Evolutionary conservation across 805 yeast genomes (phyloP), one percentile per base, ranked within the genome.

Genomic region (Candida parachauliodes): DNA sequence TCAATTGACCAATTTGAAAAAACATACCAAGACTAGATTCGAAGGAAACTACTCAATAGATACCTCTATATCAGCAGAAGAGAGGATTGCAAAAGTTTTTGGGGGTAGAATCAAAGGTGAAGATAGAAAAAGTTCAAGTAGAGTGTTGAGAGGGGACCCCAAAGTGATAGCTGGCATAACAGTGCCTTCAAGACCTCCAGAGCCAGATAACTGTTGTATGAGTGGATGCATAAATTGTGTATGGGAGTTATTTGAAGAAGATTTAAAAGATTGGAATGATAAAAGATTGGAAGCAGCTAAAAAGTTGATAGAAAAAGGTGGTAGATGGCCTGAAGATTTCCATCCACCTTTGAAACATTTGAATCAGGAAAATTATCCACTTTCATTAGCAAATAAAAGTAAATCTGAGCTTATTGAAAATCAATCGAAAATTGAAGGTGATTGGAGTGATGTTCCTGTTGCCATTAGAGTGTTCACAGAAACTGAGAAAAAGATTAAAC

Each of bases 181-280:
- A 6, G 95, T 91, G 0, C 96, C 96, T 2, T 77, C 75, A n/a
- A 75, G 72, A 54, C 98, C 98, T 0, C 67, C 63, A 4, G 96
- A 87, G 49, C 98, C 98, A 1, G 95, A 89, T 49, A 88, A 91
- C 58, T 91, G 98, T 59, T 91, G 98, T 60, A 88, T 88, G 95
- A 81, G 93, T 41, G 98, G 98, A 1, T 91, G 98, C 59, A 80
- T 87, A 21, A 88, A 91, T 60, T 91, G 98, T 59, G 98, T 91
- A 2, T 93, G 98, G 98, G 96, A 89, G 50, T 64, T 86, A 38
- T 91, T 78, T 56, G 81, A 83, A 47, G 97, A 91, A 37, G 98
- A 93, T 55, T 52, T 89, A 34, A 81, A 78, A 45, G 87, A 87
- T 23, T 93, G 96, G 96, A 77, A 79, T 50, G 54, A 45, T 1